These are phyloP conservation scores for Populus simonii DNA, from an alignment of 345 rosid species.

Conservation along the genomic window DNA sequence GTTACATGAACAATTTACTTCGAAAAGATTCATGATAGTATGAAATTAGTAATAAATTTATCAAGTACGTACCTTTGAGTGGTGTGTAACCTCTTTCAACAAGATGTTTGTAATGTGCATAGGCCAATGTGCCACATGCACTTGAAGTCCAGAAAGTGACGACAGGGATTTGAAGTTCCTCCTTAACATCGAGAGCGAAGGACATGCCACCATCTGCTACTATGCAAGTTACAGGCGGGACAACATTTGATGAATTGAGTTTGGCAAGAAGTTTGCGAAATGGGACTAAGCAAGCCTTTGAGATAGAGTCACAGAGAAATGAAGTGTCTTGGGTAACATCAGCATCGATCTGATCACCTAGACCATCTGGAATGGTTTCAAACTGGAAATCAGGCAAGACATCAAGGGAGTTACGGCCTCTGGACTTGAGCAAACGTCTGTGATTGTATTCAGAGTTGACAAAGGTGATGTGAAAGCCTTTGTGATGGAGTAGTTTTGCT, in stretches of 20 bases:
- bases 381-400: not conserved
- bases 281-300: not conserved
- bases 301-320: not conserved
- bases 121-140: not conserved
- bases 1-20: not conserved
- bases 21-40: no score
- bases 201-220: not conserved
- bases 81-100: not conserved
- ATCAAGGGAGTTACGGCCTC: not conserved
- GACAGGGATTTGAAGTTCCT: not conserved
- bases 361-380: constrained; percentile 1
- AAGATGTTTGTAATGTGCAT: not conserved
- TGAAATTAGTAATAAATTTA: no score
- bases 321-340: not conserved
- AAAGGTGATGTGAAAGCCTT: constrained; percentile 42
- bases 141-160: not conserved
- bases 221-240: not conserved
- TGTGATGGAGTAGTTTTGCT: constrained; percentile 35
- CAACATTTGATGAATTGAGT: not conserved
- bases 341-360: not conserved
- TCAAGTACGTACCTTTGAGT: not conserved
- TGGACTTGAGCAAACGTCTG: not conserved
- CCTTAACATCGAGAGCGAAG: not conserved
- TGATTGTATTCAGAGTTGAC: constrained; percentile 23
- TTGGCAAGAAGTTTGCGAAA: not conserved